Base-by-base conservation (phyloP, 768 basidiomycete genomes). In the Antrodiella citrinella region DNA sequence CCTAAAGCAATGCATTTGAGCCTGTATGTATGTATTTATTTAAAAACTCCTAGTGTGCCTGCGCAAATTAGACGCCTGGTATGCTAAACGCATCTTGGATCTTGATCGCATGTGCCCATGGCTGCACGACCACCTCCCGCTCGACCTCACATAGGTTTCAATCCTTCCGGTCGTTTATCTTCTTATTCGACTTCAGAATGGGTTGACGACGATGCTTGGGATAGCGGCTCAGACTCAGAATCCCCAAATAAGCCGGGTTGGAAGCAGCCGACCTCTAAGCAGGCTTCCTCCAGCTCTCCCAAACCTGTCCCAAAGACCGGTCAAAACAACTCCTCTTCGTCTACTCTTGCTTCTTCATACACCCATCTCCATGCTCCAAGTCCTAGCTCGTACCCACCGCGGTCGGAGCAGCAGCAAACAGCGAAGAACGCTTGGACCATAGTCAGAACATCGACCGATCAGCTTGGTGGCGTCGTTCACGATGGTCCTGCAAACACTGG, bases 161-260 rank as follows among this genome's bases (percentile, higher is more conserved):
- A 78, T 52, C 71, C 82, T 4, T 64, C 55, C 57, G 25, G 63
- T 62, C 67, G 68, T 58, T 65, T 72, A 74, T 51, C 75, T 54
- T 47, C 73, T 68, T 57, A 76, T 67, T 65, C 67, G 45, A 52
- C 58, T 18, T 61, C 71, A 26, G 85, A 88, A 48, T 85, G 86
- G 84, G 84, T 70, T n/a, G 87, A 89, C 63, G 88, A 91, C 61
- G 88, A 91, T 63, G 86, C 80, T 43, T 91, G 88, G 88, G 88
- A 91, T 68, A 85, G 82, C 58, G 74, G 77, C 47, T 90, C 87
- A 15, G 88, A 91, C 68, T 82, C 81, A 43, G 86, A 87, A 65
- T 82, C 78, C 48, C 78, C 77, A 50, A 76, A 72, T 57, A 77
- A 73, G 51, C 74, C 75, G n/a, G 72, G 49, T 23, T 64, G 60